Evolutionary conservation across 1,139 yeast genomes (phyloP), one percentile per base, ranked within the genome.

Genomic region (Nakaseomyces glabratus): DNA sequence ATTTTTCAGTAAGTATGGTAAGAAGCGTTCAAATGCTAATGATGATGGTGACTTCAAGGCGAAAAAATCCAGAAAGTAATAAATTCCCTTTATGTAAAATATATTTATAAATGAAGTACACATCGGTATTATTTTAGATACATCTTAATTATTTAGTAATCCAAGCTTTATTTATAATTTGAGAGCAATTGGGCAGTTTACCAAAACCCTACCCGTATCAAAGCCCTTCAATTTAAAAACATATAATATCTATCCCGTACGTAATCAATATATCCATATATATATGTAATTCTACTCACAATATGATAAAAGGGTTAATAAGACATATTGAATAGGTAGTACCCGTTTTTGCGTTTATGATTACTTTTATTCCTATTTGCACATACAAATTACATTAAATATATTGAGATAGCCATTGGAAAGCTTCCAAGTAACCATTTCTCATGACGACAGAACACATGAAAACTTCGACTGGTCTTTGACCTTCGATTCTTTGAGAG

Each of bases 391-490:
- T 24, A 25, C 23, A 19, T 61, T 71, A 86, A 54, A 88, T 88
- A 63, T 82, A 86, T 66, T 86, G 93, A 43, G 95, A 82, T 60
- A 88, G 74, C 96, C 95, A 86, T 69, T 82, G 82, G 73, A 86
- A 85, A 45, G 93, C 96, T 50, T 86, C 95, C 41, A 93, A 90
- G 63, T 86, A 86, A 49, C 96, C 96, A 61, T 82, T 84, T 71
- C 95, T 84, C 93, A 84, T 81, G 38, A 85, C 94, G 44, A 90
- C 95, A 20, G 95, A 85, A 62, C 95, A 90, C 97, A 93, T 90
- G 64, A 76, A 93, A 32, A 90, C 77, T 66, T 90, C 99, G 42
- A 90, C 78, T 35, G 99, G 97, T 68, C 98, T 81, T 51, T 72
- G 71, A 43, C 78, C 80, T 43, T 78, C 86, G 47, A 84, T 68